Conservation (phyloP, 768 basidiomycete species). For the Tephrocybe sp. region DNA sequence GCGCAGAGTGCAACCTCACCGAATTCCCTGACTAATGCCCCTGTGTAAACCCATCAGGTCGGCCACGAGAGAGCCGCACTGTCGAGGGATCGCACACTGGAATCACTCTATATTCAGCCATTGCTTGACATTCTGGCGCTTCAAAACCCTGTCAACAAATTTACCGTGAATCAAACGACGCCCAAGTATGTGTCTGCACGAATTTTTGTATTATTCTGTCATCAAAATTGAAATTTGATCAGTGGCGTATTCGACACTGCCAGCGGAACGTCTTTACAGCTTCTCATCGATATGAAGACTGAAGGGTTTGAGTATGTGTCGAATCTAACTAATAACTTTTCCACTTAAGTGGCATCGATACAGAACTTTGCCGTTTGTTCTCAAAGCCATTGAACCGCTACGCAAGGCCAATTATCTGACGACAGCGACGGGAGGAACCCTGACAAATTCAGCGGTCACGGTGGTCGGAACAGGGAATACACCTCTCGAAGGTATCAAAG, state of each 20-base stretch:
- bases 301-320: conserved; percentile 42
- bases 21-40: neutral
- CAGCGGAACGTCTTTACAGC: conserved; percentile 38
- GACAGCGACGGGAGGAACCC: conserved; percentile 40
- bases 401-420: conserved; percentile 45
- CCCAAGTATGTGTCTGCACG: conserved; percentile 38
- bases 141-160: conserved; percentile 42
- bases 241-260: conserved; percentile 55
- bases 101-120: conserved; percentile 49
- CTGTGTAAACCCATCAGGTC: conserved; percentile 27
- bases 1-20: neutral
- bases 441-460: conserved; percentile 36
- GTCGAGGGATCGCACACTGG: conserved; percentile 42
- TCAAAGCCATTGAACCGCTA: conserved; percentile 45
- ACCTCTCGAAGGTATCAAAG: conserved; percentile 44
- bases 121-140: conserved; percentile 38
- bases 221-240: no score
- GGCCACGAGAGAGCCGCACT: conserved; percentile 47
- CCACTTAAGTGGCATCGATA: neutral
- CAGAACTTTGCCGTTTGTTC: conserved; percentile 43
- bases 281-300: conserved; percentile 55
- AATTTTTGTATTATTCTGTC: neutral
- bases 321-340: neutral
- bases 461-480: conserved; percentile 55
- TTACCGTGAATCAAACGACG: conserved; percentile 38